Evolutionary conservation across 495 filamentous ascomycete genomes (phyloP).

Genomic region (Penicillium arizonense): DNA sequence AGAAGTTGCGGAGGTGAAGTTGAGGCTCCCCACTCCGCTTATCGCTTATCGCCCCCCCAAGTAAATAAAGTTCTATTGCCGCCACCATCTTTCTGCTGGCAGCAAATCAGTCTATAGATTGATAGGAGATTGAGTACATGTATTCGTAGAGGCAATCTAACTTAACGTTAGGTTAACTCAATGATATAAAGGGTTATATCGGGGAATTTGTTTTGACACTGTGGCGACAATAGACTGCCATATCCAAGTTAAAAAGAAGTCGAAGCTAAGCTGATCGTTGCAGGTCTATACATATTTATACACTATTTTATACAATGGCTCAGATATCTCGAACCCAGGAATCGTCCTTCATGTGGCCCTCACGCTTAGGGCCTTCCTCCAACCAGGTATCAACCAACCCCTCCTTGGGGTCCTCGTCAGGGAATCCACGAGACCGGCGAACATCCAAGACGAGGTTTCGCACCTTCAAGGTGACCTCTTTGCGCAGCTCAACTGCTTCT

Average conservation of each 20-base stretch:
- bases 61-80: not conserved
- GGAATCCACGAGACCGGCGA: slow-evolving; percentile 62
- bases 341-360: slow-evolving; percentile 63
- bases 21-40: slow-evolving; percentile 3
- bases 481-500: slow-evolving; percentile 75
- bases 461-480: slow-evolving; percentile 77
- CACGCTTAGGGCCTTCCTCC: slow-evolving; percentile 50
- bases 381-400: slow-evolving; percentile 64
- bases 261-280: not conserved
- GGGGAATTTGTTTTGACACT: too few species aligned
- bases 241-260: too few species aligned
- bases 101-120: too few species aligned
- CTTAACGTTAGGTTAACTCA: too few species aligned
- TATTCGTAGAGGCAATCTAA: too few species aligned
- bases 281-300: slow-evolving; percentile 22
- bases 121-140: too few species aligned
- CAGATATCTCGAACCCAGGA: slow-evolving; percentile 61
- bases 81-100: too few species aligned
- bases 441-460: slow-evolving; percentile 78
- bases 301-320: slow-evolving; percentile 19
- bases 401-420: slow-evolving; percentile 75
- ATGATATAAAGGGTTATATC: too few species aligned
- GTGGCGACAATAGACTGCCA: too few species aligned
- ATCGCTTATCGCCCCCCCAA: slow-evolving; percentile 17
- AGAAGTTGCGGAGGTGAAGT: not conserved